Conservation (phyloP, 2,329 filamentous ascomycete genomes). For the Aspergillus jensenii region DNA sequence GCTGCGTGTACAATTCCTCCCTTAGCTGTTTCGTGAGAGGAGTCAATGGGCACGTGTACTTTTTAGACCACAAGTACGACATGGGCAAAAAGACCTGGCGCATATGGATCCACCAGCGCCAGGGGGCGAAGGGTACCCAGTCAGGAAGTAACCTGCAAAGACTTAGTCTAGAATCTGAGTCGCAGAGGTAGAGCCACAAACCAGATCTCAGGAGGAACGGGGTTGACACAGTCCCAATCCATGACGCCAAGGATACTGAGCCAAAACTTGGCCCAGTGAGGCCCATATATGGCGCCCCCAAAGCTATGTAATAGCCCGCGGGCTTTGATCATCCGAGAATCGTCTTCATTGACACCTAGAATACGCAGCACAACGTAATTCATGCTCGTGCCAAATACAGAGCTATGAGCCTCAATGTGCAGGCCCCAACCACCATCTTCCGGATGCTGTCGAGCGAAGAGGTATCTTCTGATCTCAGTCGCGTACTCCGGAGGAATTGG, state of each 20-base stretch:
- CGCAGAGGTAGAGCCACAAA: slow-evolving; percentile 27
- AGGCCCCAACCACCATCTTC: slow-evolving; percentile 96
- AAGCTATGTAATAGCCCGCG: slow-evolving; percentile 78
- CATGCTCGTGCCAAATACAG: slow-evolving; percentile 83
- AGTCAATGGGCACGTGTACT: slow-evolving; percentile 74
- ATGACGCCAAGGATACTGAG: slow-evolving; percentile 78
- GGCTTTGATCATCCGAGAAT: slow-evolving; percentile 82
- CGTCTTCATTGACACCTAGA: slow-evolving; percentile 78
- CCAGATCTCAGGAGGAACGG: slow-evolving; percentile 91
- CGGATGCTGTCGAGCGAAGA: slow-evolving; percentile 79
- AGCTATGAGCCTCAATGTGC: slow-evolving; percentile 91
- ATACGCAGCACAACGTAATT: slow-evolving; percentile 83
- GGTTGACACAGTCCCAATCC: slow-evolving; percentile 91
- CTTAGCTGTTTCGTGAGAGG: slow-evolving; percentile 70
- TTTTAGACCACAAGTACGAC: slow-evolving; percentile 83
- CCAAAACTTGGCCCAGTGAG: slow-evolving; percentile 99
- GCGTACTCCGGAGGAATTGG: slow-evolving; percentile 77
- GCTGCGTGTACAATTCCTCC: slow-evolving; percentile 78
- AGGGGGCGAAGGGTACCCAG: slow-evolving; percentile 85
- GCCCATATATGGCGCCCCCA: slow-evolving; percentile 78
- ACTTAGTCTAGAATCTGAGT: slow-evolving; percentile 11
- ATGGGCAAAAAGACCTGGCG: slow-evolving; percentile 94
- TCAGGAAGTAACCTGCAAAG: slow-evolving; percentile 68
- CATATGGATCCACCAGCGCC: slow-evolving; percentile 98
- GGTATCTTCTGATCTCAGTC: slow-evolving; percentile 88